phyloP scores from a whole-genome alignment of 2,329 filamentous ascomycete genomes.

The Neofusicoccum laricinum region DNA sequence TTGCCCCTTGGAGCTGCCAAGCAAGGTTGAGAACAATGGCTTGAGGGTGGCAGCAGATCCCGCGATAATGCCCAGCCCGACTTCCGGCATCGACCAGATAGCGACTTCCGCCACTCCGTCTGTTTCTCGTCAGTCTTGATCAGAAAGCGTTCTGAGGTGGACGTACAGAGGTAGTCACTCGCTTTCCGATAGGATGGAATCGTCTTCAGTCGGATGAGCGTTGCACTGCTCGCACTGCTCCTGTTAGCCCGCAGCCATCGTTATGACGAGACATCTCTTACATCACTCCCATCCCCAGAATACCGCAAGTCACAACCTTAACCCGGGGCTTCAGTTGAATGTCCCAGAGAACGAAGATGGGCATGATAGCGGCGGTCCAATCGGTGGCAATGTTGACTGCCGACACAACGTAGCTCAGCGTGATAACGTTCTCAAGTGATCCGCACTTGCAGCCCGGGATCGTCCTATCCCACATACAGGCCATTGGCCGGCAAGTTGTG shows the following conservation, averaged over 20 bases:
- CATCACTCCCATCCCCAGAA: not conserved
- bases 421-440: not conserved
- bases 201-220: not conserved
- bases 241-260: not conserved
- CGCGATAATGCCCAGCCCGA: not conserved
- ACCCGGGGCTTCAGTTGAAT: not conserved
- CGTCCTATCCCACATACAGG: not conserved
- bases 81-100: not conserved
- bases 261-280: not conserved
- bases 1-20: not conserved
- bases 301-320: not conserved
- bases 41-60: not conserved
- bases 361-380: not conserved
- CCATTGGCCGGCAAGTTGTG: slow-evolving; percentile 2
- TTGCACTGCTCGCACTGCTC: not conserved
- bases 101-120: not conserved
- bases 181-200: not conserved
- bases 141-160: not conserved
- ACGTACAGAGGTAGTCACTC: not conserved
- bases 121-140: not conserved
- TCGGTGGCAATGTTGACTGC: not conserved
- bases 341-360: not conserved
- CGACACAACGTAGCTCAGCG: not conserved
- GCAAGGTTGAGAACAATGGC: not conserved
- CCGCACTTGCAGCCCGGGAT: not conserved